These are phyloP conservation scores for Pontederia paniculata DNA, from an alignment of 176 grass and related monocot species.

Conservation along the genomic window DNA sequence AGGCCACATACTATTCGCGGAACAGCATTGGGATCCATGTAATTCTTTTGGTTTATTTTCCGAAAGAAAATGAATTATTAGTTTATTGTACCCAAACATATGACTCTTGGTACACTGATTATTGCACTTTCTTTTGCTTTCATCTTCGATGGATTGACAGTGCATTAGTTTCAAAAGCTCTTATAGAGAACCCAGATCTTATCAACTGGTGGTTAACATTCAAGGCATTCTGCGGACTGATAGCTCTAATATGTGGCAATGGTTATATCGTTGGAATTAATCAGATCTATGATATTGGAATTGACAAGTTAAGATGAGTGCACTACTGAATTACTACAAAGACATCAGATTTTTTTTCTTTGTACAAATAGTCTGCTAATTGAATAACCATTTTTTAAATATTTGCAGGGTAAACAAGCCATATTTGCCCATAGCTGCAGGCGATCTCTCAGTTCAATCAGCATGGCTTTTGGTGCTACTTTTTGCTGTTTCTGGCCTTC, in stretches of 20 bases:
- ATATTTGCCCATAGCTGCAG: constrained; percentile 90
- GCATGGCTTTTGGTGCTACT: constrained; percentile 79
- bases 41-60: constrained; percentile 12
- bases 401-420: constrained; percentile 86
- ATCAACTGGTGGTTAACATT: constrained; percentile 78
- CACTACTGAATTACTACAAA: too few relatives aligned
- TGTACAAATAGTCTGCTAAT: background rate
- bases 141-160: constrained; percentile 29
- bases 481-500: constrained; percentile 53
- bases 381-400: background rate
- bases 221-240: constrained; percentile 71
- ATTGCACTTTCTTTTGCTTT: background rate
- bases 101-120: background rate
- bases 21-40: constrained; percentile 90
- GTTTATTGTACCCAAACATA: constrained; percentile 7
- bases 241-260: constrained; percentile 68
- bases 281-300: constrained; percentile 93
- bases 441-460: constrained; percentile 71
- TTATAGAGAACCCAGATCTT: constrained; percentile 71
- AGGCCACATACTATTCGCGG: constrained; percentile 93
- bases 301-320: constrained; percentile 51
- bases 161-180: constrained; percentile 84
- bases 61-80: background rate
- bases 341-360: too few relatives aligned
- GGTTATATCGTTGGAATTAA: constrained; percentile 98